These are phyloP conservation scores for Neurospora crassa DNA, from an alignment of 2,329 filamentous ascomycete genomes.

Conservation along the genomic window DNA sequence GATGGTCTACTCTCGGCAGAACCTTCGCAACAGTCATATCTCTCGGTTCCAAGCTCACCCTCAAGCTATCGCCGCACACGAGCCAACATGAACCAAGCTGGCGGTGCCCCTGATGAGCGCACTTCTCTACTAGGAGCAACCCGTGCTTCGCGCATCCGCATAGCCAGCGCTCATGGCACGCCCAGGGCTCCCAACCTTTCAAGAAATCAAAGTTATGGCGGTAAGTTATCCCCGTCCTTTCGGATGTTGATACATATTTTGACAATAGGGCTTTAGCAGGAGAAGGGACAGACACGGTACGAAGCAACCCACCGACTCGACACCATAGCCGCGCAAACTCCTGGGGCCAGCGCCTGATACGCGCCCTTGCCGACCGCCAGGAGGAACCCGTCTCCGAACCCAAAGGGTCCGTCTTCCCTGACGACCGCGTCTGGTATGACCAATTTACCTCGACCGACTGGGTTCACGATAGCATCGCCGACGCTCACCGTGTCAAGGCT, in stretches of 20 bases:
- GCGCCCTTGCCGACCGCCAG: slow-evolving; percentile 49
- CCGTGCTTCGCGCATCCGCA: slow-evolving; percentile 17
- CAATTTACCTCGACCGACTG: slow-evolving; percentile 97
- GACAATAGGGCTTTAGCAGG: background rate
- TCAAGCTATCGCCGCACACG: slow-evolving; percentile 18
- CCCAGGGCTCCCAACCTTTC: slow-evolving; percentile 19
- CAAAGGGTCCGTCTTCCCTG: slow-evolving; percentile 56
- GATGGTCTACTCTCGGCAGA: slow-evolving; percentile 3
- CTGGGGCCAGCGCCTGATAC: slow-evolving; percentile 51
- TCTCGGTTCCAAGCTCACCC: slow-evolving; percentile 23
- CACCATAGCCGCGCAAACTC: slow-evolving; percentile 50
- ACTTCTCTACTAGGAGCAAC: slow-evolving; percentile 19
- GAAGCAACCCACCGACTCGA: slow-evolving; percentile 19
- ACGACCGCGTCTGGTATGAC: slow-evolving; percentile 96
- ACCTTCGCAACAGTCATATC: slow-evolving; percentile 9
- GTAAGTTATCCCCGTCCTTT: slow-evolving; percentile 6
- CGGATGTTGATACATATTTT: background rate
- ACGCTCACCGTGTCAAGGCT: slow-evolving; percentile 79
- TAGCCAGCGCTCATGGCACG: slow-evolving; percentile 17
- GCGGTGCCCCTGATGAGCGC: slow-evolving; percentile 22
- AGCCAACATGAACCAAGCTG: slow-evolving; percentile 12
- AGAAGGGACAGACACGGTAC: background rate
- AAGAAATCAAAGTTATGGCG: slow-evolving; percentile 22
- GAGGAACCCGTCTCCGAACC: slow-evolving; percentile 49
- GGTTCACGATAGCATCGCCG: slow-evolving; percentile 95